A percentile compares a stretch with the other conserved stretches of the same genome.
Evolutionary conservation across 108 stramenopile genomes (phyloP).

Genomic region (Conticribra weissflogii): DNA sequence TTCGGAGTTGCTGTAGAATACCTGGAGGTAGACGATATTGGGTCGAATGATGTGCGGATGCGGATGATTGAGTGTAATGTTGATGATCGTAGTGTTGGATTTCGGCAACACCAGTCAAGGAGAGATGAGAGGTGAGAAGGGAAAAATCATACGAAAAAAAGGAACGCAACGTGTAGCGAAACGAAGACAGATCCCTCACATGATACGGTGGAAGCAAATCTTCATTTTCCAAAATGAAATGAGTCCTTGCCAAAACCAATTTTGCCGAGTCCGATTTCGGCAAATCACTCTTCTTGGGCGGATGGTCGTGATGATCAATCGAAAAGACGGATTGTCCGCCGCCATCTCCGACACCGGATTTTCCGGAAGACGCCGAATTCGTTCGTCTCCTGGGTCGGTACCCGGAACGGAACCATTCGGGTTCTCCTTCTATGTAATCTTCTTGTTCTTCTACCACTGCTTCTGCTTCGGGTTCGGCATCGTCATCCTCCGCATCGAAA

Average conservation of each 20-base stretch:
- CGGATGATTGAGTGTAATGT: neutral
- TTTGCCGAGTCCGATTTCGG: slow-evolving; percentile 56
- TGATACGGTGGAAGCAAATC: slow-evolving; percentile 54
- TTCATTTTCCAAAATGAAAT: slow-evolving; percentile 54
- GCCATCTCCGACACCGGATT: slow-evolving; percentile 26
- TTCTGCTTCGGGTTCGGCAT: too few species aligned
- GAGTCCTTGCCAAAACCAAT: slow-evolving; percentile 48
- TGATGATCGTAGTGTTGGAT: too few species aligned
- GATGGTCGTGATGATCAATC: slow-evolving; percentile 27
- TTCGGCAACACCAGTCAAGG: too few species aligned
- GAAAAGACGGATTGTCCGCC: slow-evolving; percentile 50
- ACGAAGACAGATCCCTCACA: too few species aligned
- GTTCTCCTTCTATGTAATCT: slow-evolving; percentile 30
- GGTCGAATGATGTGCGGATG: neutral
- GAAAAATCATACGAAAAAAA: too few species aligned
- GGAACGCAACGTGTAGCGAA: too few species aligned
- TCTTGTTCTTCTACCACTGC: slow-evolving; percentile 1
- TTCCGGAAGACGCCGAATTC: slow-evolving; percentile 18
- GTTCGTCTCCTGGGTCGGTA: slow-evolving; percentile 21
- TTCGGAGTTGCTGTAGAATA: slow-evolving; percentile 52
- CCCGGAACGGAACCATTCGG: slow-evolving; percentile 43
- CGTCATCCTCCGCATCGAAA: too few species aligned
- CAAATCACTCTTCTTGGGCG: slow-evolving; percentile 14
- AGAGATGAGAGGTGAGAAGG: too few species aligned
- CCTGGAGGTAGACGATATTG: neutral